Percentiles rank a stretch among this genome's conserved stretches.
phyloP scores from a whole-genome alignment of 2,329 filamentous ascomycete species.

The Pseudogymnoascus sp. region DNA sequence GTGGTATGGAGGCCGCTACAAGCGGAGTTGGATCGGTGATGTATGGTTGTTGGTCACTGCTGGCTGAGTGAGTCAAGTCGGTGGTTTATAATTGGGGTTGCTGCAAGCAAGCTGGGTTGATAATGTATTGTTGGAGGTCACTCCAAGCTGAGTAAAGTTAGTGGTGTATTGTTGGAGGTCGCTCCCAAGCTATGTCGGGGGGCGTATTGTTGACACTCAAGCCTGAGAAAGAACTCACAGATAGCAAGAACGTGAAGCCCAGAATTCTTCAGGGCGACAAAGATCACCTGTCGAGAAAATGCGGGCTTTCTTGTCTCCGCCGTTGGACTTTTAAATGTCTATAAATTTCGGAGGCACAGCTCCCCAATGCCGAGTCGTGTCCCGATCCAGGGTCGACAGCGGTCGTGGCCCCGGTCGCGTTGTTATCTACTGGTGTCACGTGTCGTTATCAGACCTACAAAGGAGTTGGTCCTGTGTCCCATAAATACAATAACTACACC shows the following conservation, averaged over 20 bases:
- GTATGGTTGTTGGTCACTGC: background rate
- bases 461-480: background rate
- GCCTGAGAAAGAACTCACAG: background rate
- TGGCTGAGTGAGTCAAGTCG: background rate
- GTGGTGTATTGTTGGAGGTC: background rate
- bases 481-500: background rate
- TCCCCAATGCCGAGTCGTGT: constrained; percentile 6
- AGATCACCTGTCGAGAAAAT: background rate
- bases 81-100: background rate
- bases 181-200: background rate
- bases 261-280: background rate
- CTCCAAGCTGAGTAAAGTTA: constrained; percentile 1
- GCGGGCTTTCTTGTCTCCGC: background rate
- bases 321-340: background rate
- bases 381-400: constrained; percentile 5
- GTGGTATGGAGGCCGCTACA: background rate
- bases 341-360: constrained; percentile 6
- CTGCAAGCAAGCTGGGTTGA: background rate
- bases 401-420: background rate
- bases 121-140: background rate
- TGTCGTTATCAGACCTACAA: background rate
- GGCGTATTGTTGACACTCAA: background rate
- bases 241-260: background rate
- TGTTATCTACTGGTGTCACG: background rate
- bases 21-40: background rate